Evolutionary conservation across 2,329 filamentous ascomycete genomes (phyloP).

Genomic region (Didymella pinodella): DNA sequence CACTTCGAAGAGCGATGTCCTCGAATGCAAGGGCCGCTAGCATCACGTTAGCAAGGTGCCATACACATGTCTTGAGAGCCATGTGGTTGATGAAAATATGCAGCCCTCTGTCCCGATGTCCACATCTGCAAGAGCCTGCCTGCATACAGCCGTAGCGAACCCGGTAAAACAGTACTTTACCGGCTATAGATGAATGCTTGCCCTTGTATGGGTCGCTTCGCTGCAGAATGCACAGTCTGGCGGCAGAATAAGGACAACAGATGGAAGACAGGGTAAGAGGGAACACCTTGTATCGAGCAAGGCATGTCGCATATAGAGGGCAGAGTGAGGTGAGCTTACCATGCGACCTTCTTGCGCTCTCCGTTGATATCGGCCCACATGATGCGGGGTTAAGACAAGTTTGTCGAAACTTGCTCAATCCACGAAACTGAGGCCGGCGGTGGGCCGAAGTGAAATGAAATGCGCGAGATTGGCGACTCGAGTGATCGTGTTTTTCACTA

Average conservation of each 20-base stretch:
- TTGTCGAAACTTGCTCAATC: conserved; percentile 44
- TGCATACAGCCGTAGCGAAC: neutral
- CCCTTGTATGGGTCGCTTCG: neutral
- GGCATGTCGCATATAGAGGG: neutral
- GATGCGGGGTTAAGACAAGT: conserved; percentile 39
- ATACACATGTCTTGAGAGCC: neutral
- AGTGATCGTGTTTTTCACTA: conserved; percentile 28
- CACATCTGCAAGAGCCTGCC: neutral
- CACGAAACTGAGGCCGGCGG: conserved; percentile 24
- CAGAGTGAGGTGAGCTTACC: conserved; percentile 59
- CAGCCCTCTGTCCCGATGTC: neutral
- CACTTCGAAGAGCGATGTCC: conserved; percentile 80
- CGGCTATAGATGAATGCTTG: neutral
- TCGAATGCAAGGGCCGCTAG: conserved; percentile 76
- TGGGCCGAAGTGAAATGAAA: conserved; percentile 30
- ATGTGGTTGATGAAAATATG: neutral
- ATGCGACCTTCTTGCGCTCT: conserved; percentile 78
- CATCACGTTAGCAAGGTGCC: conserved; percentile 23
- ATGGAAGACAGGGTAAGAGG: neutral
- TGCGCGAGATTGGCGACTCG: conserved; percentile 31
- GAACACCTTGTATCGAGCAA: neutral
- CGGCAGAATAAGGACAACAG: neutral
- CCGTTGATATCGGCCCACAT: conserved; percentile 72
- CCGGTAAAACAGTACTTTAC: neutral
- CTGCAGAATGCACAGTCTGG: neutral